Evolutionary conservation across 257 asterid species (phyloP).

Genomic region (Forsythia suspensa): DNA sequence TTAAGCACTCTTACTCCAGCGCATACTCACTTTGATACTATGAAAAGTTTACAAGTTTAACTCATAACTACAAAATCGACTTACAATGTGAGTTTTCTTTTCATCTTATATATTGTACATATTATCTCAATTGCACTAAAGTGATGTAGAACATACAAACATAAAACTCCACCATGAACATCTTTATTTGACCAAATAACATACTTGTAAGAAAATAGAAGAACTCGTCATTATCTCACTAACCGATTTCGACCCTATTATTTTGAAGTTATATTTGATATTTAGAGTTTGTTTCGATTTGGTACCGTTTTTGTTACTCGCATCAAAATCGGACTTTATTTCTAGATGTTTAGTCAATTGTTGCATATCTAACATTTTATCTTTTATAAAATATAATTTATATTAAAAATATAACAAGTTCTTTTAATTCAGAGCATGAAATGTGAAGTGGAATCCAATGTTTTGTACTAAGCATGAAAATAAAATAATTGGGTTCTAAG

Average conservation of each 20-base stretch:
- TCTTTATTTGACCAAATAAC: neutral
- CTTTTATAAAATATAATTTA: too few species aligned
- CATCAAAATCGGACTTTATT: too few species aligned
- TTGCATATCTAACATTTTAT: too few species aligned
- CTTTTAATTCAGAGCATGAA: neutral
- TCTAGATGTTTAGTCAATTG: too few species aligned
- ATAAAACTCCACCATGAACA: neutral
- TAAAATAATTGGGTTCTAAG: constrained; percentile 17
- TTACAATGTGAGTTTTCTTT: neutral
- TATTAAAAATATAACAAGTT: too few species aligned
- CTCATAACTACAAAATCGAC: neutral
- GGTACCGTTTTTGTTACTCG: too few species aligned
- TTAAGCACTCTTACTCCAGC: neutral
- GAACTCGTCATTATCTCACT: too few species aligned
- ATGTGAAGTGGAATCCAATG: constrained; percentile 31
- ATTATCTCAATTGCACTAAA: too few species aligned
- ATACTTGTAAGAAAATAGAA: neutral
- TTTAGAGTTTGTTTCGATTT: too few species aligned
- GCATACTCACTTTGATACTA: too few species aligned
- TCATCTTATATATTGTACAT: neutral
- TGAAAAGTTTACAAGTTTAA: neutral
- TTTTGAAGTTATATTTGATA: too few species aligned
- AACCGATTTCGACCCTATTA: too few species aligned
- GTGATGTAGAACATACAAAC: neutral
- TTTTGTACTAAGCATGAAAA: constrained; percentile 10